Evolutionary conservation across 768 basidiomycete species (phyloP).

Genomic region (Dacryopinax primogenitus): DNA sequence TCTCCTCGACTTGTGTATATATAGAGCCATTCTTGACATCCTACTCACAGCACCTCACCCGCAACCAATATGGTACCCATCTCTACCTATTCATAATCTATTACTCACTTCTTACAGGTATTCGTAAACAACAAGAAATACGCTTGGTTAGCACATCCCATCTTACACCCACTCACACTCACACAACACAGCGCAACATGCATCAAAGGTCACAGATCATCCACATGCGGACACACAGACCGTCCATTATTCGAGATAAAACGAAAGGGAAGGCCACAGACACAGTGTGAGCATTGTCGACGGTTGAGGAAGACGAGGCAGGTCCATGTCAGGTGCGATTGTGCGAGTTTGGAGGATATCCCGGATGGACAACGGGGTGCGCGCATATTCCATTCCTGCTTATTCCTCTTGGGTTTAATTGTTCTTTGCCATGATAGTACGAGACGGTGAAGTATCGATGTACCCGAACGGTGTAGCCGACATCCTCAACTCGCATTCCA

Average conservation of each 20-base stretch:
- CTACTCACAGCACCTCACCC: background rate
- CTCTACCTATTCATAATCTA: background rate
- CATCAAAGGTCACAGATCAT: conserved; percentile 89
- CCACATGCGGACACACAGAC: conserved; percentile 72
- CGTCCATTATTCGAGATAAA: conserved; percentile 86
- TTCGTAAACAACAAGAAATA: conserved; percentile 72
- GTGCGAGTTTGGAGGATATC: conserved; percentile 24
- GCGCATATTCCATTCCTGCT: background rate
- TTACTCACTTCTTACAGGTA: conserved; percentile 33
- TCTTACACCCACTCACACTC: background rate
- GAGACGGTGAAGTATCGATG: conserved; percentile 2
- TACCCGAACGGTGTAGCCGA: conserved; percentile 2
- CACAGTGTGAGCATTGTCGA: conserved; percentile 78
- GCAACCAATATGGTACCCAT: background rate
- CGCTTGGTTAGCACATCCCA: conserved; percentile 47
- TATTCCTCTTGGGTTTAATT: background rate
- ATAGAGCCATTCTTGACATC: too few species aligned
- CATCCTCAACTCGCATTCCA: background rate
- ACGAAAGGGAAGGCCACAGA: conserved; percentile 83
- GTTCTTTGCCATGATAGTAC: background rate
- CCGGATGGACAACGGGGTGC: background rate
- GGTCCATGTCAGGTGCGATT: conserved; percentile 72
- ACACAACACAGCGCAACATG: conserved; percentile 57
- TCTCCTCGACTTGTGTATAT: too few species aligned
- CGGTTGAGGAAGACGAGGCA: conserved; percentile 67